Evolutionary conservation across 345 rosid genomes (phyloP), one percentile per base, ranked within the genome.

Genomic region (Mangifera indica): DNA sequence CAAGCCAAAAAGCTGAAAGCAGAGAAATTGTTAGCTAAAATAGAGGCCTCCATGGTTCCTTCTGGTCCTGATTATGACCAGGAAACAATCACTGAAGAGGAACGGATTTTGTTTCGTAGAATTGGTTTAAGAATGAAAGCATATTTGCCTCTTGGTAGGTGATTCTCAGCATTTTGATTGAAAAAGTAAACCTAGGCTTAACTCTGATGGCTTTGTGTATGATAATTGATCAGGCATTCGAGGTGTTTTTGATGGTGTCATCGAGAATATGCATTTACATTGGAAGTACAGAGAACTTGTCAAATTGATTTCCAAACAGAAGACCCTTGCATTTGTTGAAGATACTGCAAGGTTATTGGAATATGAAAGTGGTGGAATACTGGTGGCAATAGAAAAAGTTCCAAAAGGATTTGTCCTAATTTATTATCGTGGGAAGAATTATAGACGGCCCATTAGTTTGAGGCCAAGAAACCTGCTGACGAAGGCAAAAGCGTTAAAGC

Each of bases 281-380:
- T 95, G 99, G 99, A 95, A 95, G 84, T 89, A 95, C 82, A 88
- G 98, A 74, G 99, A 95, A 81, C 85, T 95, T 66, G 99, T 92
- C 88, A 95, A 95, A 83, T 93, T 95, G 71, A 90, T 95, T 81
- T 78, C 88, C 62, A 92, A 92, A 74, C 99, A 92, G 80, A 95
- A 95, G 88, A 89, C 86, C 14, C 91, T 87, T 74, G 85, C 93
- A 65, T 92, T 90, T 80, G 97, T 92, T 76, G 98, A 95, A 83
- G 99, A 92, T 78, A 87, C 97, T 0, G 96, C 98, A 74, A 83
- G 93, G 82, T 77, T 95, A 74, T 79, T 95, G 80, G 99, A 95
- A 76, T 92, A 77, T 37, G 99, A 95, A 82, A 95, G 99, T 69
- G 97, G 98, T 76, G 99, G 99, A 69, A 85, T 95, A 77, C 88